Evolutionary conservation across 495 filamentous ascomycete genomes (phyloP).

Genomic region (Hyphodiscus hymeniophilus): DNA sequence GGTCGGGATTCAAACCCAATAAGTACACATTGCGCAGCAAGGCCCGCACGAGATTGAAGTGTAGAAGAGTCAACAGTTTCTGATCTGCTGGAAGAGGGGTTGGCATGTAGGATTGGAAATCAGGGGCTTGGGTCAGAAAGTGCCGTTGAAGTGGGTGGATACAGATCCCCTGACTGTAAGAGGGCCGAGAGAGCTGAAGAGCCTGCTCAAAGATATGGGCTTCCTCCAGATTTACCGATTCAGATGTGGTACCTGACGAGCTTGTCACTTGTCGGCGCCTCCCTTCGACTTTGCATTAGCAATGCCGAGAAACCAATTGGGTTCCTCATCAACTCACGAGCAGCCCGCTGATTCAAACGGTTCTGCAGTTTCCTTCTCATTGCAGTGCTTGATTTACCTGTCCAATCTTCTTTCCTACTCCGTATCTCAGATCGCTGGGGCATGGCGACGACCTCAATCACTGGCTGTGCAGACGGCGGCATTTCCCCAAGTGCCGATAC

Average conservation of each 20-base stretch:
- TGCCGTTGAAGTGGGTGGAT: neutral
- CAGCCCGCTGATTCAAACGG: constrained; percentile 2
- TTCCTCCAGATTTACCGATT: too few species aligned
- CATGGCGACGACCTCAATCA: neutral
- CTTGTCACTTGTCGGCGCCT: too few species aligned
- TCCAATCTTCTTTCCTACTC: neutral
- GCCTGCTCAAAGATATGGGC: neutral
- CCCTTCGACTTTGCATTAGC: too few species aligned
- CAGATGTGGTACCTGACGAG: too few species aligned
- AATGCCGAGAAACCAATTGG: neutral
- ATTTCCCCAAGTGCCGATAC: neutral
- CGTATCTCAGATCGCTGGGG: neutral
- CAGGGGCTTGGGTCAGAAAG: neutral
- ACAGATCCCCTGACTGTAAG: neutral
- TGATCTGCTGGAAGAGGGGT: constrained; percentile 5
- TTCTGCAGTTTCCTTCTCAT: constrained; percentile 1
- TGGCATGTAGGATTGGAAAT: neutral
- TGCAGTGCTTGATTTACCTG: neutral
- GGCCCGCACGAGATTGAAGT: constrained; percentile 11
- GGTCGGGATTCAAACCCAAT: constrained; percentile 1
- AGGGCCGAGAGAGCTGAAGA: neutral
- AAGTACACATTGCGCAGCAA: neutral
- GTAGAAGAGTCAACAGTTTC: constrained; percentile 5
- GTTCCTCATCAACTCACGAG: neutral
- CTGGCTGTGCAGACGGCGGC: neutral